These are phyloP conservation scores for Cichorium intybus DNA, from an alignment of 140 eudicot genomes.

Conservation along the genomic window DNA sequence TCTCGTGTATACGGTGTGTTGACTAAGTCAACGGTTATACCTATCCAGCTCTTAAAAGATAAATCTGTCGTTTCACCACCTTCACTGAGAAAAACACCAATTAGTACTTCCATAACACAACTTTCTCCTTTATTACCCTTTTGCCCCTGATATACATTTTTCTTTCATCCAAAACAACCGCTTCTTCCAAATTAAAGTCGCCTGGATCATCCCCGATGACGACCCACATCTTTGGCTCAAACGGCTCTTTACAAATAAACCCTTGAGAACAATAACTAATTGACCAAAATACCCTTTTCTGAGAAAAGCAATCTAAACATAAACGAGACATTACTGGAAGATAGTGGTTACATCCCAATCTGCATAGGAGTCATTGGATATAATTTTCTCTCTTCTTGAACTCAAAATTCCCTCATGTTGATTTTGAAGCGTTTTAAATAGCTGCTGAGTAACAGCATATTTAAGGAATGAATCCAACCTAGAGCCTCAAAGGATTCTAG, in stretches of 20 bases:
- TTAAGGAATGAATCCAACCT: conserved; percentile 89
- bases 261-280: conserved; percentile 44
- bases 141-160: too few species aligned
- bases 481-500: conserved; percentile 86
- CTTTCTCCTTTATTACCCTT: too few species aligned
- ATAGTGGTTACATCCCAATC: conserved; percentile 64
- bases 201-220: conserved; percentile 56
- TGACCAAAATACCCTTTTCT: conserved; percentile 1
- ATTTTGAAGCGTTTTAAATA: too few species aligned
- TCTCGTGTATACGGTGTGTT: too few species aligned
- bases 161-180: conserved; percentile 26
- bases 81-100: too few species aligned
- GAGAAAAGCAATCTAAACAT: neutral
- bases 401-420: conserved; percentile 82
- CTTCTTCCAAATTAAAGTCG: conserved; percentile 28
- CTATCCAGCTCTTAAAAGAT: too few species aligned
- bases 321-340: conserved; percentile 50
- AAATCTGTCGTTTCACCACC: too few species aligned
- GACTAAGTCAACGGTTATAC: too few species aligned
- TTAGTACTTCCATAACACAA: too few species aligned
- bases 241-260: conserved; percentile 65
- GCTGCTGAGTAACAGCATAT: conserved; percentile 73
- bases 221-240: conserved; percentile 72
- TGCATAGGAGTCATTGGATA: conserved; percentile 66
- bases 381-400: conserved; percentile 39